A percentile compares a stretch with the other conserved stretches of the same genome.
Evolutionary conservation across 2,329 filamentous ascomycete genomes (phyloP).

Genomic region (Fusarium penzigii): DNA sequence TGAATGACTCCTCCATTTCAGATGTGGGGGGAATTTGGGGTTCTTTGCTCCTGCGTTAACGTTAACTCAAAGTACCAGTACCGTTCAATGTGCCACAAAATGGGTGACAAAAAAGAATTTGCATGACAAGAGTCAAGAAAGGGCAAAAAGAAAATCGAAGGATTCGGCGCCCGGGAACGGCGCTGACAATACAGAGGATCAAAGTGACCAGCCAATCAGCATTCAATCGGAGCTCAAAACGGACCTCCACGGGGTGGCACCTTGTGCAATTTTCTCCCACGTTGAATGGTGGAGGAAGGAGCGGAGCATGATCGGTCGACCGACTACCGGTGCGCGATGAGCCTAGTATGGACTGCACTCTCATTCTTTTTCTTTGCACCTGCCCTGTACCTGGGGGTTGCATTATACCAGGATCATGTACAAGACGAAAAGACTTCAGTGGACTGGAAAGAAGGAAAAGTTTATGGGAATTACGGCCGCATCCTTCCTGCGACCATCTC

Average conservation of each 20-base stretch:
- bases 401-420: too few species aligned
- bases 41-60: too few species aligned
- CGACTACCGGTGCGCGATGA: neutral
- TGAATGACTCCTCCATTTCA: too few species aligned
- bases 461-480: too few species aligned
- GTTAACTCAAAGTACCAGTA: too few species aligned
- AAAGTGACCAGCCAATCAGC: constrained; percentile 18
- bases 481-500: neutral
- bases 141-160: constrained; percentile 11
- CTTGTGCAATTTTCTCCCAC: neutral
- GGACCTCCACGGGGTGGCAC: constrained; percentile 18
- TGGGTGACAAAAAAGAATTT: constrained; percentile 1
- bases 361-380: too few species aligned
- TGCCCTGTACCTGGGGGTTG: too few species aligned
- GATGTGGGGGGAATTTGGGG: too few species aligned
- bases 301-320: neutral
- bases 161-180: constrained; percentile 30
- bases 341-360: too few species aligned
- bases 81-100: neutral
- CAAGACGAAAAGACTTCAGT: too few species aligned
- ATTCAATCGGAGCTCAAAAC: constrained; percentile 23
- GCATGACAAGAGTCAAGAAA: too few species aligned
- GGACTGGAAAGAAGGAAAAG: too few species aligned
- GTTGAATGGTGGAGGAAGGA: constrained; percentile 18
- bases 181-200: constrained; percentile 12